phyloP scores from a whole-genome alignment of 1,139 yeast species.

The Candida sanyaensis region DNA sequence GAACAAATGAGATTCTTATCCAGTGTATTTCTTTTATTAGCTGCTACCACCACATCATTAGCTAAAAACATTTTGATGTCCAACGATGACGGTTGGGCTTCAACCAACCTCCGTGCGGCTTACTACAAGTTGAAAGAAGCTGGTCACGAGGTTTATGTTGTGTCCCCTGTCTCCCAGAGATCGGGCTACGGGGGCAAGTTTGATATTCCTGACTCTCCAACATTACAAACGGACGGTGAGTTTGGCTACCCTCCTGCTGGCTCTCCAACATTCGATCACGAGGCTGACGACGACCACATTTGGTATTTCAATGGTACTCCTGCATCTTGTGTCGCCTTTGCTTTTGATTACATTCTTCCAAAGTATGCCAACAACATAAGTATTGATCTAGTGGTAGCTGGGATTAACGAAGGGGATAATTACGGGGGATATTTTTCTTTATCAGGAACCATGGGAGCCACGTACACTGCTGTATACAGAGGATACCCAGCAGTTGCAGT shows the following conservation, averaged over 20 bases:
- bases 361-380: constrained; percentile 33
- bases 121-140: constrained; percentile 55
- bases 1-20: constrained; percentile 16
- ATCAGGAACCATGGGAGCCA: constrained; percentile 52
- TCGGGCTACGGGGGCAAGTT: constrained; percentile 63
- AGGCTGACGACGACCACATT: constrained; percentile 39
- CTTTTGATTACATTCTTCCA: constrained; percentile 44
- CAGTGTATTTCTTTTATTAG: constrained; percentile 9
- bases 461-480: constrained; percentile 45
- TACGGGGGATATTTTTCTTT: constrained; percentile 36
- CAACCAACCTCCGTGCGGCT: constrained; percentile 62
- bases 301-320: constrained; percentile 56
- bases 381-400: constrained; percentile 44
- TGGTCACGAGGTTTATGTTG: constrained; percentile 53
- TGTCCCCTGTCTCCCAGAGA: constrained; percentile 61
- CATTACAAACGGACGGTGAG: constrained; percentile 44
- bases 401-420: constrained; percentile 52
- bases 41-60: constrained; percentile 16
- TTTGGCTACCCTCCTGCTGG: constrained; percentile 44
- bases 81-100: constrained; percentile 62
- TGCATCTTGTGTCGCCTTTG: constrained; percentile 46
- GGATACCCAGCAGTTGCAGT: constrained; percentile 46
- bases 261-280: constrained; percentile 51
- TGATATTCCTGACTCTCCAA: constrained; percentile 42
- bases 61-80: constrained; percentile 55